Conservation (phyloP, 2,329 filamentous ascomycete genomes). For the Pezicula carpinea region DNA sequence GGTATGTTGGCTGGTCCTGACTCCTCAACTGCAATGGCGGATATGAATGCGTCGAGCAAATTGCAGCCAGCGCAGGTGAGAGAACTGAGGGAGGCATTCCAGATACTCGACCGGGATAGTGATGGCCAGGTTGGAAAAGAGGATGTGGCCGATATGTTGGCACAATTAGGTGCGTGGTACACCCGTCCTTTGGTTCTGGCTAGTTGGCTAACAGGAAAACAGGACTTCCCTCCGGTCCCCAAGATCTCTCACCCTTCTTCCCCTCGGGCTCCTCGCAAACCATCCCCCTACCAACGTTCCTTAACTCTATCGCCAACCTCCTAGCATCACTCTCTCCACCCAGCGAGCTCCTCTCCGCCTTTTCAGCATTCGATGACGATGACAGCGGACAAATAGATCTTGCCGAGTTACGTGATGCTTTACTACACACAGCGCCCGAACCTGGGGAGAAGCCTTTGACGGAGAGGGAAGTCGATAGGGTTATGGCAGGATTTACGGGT, state of each 20-base stretch:
- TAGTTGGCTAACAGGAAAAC: background rate
- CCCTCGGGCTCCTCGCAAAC: slow-evolving; percentile 65
- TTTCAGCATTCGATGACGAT: slow-evolving; percentile 92
- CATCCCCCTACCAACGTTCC: slow-evolving; percentile 78
- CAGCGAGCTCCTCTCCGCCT: slow-evolving; percentile 79
- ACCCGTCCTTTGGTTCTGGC: background rate
- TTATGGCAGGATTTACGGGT: slow-evolving; percentile 82
- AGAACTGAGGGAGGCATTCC: slow-evolving; percentile 86
- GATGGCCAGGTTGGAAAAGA: slow-evolving; percentile 78
- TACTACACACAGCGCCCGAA: slow-evolving; percentile 78
- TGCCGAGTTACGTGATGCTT: slow-evolving; percentile 72
- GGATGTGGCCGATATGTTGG: slow-evolving; percentile 82
- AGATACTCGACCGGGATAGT: slow-evolving; percentile 85
- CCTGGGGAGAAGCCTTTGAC: slow-evolving; percentile 60
- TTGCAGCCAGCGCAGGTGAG: slow-evolving; percentile 79
- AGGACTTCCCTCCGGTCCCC: slow-evolving; percentile 70
- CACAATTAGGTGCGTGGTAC: slow-evolving; percentile 64
- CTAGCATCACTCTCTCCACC: slow-evolving; percentile 71
- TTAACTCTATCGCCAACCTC: slow-evolving; percentile 74
- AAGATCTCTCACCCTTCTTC: slow-evolving; percentile 78
- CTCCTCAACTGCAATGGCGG: background rate
- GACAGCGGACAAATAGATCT: slow-evolving; percentile 92
- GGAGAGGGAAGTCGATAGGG: slow-evolving; percentile 74
- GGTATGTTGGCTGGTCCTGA: slow-evolving; percentile 16
- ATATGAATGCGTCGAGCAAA: slow-evolving; percentile 57